Conservation (phyloP, 2,329 filamentous ascomycete genomes). For the Drechslerella stenobrocha region DNA sequence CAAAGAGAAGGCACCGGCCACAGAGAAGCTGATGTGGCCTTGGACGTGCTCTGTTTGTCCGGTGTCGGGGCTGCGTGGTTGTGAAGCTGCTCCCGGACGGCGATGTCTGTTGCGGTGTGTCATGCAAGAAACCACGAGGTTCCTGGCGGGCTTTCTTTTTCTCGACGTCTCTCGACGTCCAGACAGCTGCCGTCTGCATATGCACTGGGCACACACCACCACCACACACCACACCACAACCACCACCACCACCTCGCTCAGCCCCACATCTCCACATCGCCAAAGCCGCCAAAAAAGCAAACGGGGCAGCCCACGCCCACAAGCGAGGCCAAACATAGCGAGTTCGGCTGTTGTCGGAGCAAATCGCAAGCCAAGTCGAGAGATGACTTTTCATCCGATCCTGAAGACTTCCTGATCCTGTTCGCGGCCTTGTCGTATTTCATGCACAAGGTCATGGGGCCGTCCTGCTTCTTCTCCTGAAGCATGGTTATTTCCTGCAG, state of each 20-base stretch:
- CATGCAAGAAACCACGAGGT: conserved; percentile 36
- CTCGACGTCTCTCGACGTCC: not conserved
- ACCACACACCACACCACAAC: no score
- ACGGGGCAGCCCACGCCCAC: conserved; percentile 11
- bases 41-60: no score
- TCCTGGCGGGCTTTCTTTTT: not conserved
- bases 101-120: no score
- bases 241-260: no score
- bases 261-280: no score
- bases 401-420: conserved; percentile 4
- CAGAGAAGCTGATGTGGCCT: no score
- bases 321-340: not conserved
- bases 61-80: no score
- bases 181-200: conserved; percentile 43
- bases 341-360: conserved; percentile 21
- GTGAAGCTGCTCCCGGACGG: no score
- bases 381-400: conserved; percentile 36
- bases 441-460: conserved; percentile 49
- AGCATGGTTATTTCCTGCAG: no score
- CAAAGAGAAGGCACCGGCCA: no score
- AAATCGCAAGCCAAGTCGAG: conserved; percentile 23
- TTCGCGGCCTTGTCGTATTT: conserved; percentile 31
- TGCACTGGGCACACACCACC: conserved; percentile 46
- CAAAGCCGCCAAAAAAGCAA: conserved; percentile 33
- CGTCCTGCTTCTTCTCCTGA: conserved; percentile 31